These are phyloP conservation scores for Leccinum subrobustum DNA, from an alignment of 1,284 basidiomycete genomes.

Conservation along the genomic window DNA sequence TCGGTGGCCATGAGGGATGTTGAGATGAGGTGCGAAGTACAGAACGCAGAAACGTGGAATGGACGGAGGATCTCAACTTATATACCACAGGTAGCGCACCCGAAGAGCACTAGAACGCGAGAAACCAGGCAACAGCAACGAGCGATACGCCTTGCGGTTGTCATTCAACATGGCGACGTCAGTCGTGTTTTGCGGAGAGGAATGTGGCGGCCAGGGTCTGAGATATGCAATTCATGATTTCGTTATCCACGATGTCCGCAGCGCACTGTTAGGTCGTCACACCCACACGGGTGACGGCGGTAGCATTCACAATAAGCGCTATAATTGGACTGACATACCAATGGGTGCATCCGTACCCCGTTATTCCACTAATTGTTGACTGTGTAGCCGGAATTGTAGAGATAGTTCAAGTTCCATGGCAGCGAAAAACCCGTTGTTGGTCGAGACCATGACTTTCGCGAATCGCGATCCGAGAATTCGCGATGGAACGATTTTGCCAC, in stretches of 20 bases:
- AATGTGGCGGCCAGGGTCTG: constrained; percentile 5
- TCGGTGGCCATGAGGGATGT: background rate
- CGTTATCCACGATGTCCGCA: constrained; percentile 7
- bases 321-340: background rate
- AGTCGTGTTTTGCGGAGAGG: background rate
- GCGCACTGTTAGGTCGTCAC: background rate
- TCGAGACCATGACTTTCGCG: background rate
- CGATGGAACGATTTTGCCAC: background rate
- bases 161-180: background rate
- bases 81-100: background rate
- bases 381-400: background rate
- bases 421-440: background rate
- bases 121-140: background rate
- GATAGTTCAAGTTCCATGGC: background rate
- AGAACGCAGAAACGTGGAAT: background rate
- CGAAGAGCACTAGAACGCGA: constrained; percentile 6
- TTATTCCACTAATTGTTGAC: background rate
- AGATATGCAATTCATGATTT: constrained; percentile 1
- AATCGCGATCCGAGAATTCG: background rate
- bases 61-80: background rate
- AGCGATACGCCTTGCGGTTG: background rate
- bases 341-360: background rate
- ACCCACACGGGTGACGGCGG: background rate
- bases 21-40: background rate
- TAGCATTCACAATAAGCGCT: background rate